Conservation (phyloP, 1,284 basidiomycete species). For the Fistulinella cinereoalba region DNA sequence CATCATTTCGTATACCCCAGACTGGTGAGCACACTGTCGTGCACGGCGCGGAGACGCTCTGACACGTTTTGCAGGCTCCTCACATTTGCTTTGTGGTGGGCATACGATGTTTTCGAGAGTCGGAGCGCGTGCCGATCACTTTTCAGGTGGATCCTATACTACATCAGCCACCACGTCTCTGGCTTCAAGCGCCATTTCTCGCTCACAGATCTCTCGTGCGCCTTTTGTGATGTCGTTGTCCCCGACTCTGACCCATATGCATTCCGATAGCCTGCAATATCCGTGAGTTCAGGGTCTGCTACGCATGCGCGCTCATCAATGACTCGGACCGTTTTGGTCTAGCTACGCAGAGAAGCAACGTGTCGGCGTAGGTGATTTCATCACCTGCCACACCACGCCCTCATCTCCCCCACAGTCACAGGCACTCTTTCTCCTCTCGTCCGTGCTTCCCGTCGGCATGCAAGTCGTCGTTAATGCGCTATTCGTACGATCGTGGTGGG, state of each 20-base stretch:
- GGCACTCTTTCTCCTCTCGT: constrained; percentile 47
- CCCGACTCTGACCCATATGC: not conserved
- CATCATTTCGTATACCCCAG: constrained; percentile 27
- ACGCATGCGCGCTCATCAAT: no score
- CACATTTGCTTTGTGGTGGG: constrained; percentile 26
- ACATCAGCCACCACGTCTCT: constrained; percentile 49
- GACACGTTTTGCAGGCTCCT: constrained; percentile 21
- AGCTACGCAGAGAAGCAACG: constrained; percentile 62
- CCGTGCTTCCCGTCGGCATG: constrained; percentile 47
- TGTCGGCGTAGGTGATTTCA: constrained; percentile 45
- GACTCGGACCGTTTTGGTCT: no score
- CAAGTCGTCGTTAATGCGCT: constrained; percentile 50
- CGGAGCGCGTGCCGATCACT: not conserved
- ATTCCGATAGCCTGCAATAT: constrained; percentile 31
- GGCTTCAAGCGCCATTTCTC: constrained; percentile 74
- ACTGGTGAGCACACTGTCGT: constrained; percentile 26
- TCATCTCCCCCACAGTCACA: constrained; percentile 30
- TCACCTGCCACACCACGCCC: not conserved
- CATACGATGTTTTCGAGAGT: not conserved
- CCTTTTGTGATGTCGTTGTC: not conserved
- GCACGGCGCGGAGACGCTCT: not conserved
- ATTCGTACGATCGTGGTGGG: constrained; percentile 63
- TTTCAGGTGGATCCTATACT: constrained; percentile 40
- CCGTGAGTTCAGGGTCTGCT: constrained; percentile 35
- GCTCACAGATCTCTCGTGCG: constrained; percentile 55